A percentile compares a stretch with the other conserved stretches of the same genome.
phyloP scores from a whole-genome alignment of 2,329 filamentous ascomycete species.

The Aspergillus niger region DNA sequence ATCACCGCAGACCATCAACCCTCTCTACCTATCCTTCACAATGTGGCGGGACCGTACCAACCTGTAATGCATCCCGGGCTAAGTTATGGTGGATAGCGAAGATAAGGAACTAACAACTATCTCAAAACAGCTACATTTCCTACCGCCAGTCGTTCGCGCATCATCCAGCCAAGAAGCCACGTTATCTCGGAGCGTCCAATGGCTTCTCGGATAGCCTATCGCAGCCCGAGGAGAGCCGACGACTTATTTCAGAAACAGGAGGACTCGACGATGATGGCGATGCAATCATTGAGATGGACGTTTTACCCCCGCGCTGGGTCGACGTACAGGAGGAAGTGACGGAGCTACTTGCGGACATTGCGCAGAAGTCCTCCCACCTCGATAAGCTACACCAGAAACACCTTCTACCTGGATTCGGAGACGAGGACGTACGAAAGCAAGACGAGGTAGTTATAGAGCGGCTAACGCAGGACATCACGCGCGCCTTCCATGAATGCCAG shows the following conservation, averaged over 20 bases:
- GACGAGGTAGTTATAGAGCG: constrained; percentile 90
- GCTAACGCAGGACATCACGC: constrained; percentile 87
- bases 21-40: constrained; percentile 55
- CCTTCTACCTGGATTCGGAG: constrained; percentile 92
- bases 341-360: constrained; percentile 76
- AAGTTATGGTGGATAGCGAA: not conserved
- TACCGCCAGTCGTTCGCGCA: constrained; percentile 98
- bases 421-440: constrained; percentile 81
- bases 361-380: constrained; percentile 77
- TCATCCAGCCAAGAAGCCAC: constrained; percentile 83
- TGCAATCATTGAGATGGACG: constrained; percentile 96
- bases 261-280: constrained; percentile 79
- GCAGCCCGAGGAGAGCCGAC: constrained; percentile 69
- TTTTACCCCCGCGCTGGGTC: constrained; percentile 91
- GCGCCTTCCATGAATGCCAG: constrained; percentile 86
- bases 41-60: constrained; percentile 99
- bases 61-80: constrained; percentile 60
- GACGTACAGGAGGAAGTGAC: constrained; percentile 93
- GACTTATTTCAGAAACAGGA: constrained; percentile 77
- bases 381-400: constrained; percentile 97
- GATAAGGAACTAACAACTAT: not conserved
- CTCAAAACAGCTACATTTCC: constrained; percentile 81
- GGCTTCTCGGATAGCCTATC: constrained; percentile 63
- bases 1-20: constrained; percentile 15
- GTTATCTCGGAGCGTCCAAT: constrained; percentile 63